A percentile compares a stretch with the other conserved stretches of the same genome.
Evolutionary conservation across 176 grass and related monocot species (phyloP).

Genomic region (Rhynchospora tenuis): DNA sequence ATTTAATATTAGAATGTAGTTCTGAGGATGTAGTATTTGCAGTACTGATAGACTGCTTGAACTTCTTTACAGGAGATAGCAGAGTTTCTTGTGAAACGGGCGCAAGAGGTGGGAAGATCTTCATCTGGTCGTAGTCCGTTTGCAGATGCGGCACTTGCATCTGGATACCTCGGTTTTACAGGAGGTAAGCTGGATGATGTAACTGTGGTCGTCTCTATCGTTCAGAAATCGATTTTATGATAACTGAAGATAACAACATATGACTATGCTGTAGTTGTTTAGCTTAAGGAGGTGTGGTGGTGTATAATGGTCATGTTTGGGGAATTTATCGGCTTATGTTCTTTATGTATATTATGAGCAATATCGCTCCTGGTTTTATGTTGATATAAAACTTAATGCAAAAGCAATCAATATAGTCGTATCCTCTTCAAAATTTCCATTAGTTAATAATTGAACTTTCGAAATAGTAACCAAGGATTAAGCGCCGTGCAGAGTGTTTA

Average conservation of each 20-base stretch:
- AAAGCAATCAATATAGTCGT: neutral
- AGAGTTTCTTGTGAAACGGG: conserved; percentile 37
- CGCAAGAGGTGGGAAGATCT: conserved; percentile 65
- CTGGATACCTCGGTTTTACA: conserved; percentile 61
- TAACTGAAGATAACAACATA: neutral
- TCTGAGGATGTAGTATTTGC: neutral
- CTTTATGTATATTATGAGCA: neutral
- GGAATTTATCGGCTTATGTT: neutral
- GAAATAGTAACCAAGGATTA: neutral
- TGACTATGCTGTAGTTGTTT: neutral
- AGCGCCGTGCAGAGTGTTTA: neutral
- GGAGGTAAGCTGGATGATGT: conserved; percentile 97
- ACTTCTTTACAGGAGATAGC: conserved; percentile 65
- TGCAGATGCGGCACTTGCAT: conserved; percentile 54
- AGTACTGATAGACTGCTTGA: neutral
- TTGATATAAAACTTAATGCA: neutral
- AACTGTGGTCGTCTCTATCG: conserved; percentile 75
- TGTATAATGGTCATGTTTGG: conserved; percentile 1
- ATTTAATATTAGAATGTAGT: neutral
- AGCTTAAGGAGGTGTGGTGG: neutral
- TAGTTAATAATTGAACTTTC: neutral
- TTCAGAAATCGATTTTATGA: conserved; percentile 47
- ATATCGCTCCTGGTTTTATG: neutral
- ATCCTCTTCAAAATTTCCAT: neutral
- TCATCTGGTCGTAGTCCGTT: conserved; percentile 66